Base-by-base conservation (phyloP, 768 basidiomycete genomes). In the Boletus huronensis region DNA sequence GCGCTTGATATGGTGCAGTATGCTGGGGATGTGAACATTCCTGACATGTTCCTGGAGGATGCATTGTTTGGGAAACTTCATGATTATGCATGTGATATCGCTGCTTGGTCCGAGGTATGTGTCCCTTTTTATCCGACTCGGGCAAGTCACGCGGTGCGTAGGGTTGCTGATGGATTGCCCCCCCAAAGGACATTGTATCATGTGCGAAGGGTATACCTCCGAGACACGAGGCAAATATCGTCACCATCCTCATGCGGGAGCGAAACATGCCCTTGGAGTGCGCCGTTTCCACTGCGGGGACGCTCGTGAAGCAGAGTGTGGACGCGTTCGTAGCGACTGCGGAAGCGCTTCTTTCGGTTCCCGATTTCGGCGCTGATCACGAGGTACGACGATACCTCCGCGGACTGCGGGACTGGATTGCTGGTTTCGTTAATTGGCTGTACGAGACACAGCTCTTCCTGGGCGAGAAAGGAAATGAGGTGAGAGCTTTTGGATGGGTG, bases 391-490 rank as follows among this genome's bases (percentile, higher is more conserved):
- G 59, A 5, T 83, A 81, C 58, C 67, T 81, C 28, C 76, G 70
- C n/a, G 79, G 78, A 7, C 64, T 86, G 28, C 77, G 78, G 34
- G 80, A 84, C 55, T 81, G 76, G 57, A 74, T 87, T 36, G 73
- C 77, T 3, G 85, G 85, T 8, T 74, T 72, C n/a, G 60, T 82
- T n/a, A 79, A 85, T 59, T 86, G 84, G 84, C 55, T 76, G 34
- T 87, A 85, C 59, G 82, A 85, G 67, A 83, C 80, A 0, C 78
- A 84, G 54, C 62, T 83, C 41, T 85, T 79, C 62, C 79, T 87
- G 46, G 82, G 81, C 34, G 75, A 75, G 46, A 79, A 78, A 52
- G 82, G 82, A 0, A 77, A 75, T 38, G 79, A 84, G 64, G 80
- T 84, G 34, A 73, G 80, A 60, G 73, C 74, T 4, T 84, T 83